phyloP scores from a whole-genome alignment of 2,329 filamentous ascomycete genomes.

The Pseudocercospora pini-densiflorae region DNA sequence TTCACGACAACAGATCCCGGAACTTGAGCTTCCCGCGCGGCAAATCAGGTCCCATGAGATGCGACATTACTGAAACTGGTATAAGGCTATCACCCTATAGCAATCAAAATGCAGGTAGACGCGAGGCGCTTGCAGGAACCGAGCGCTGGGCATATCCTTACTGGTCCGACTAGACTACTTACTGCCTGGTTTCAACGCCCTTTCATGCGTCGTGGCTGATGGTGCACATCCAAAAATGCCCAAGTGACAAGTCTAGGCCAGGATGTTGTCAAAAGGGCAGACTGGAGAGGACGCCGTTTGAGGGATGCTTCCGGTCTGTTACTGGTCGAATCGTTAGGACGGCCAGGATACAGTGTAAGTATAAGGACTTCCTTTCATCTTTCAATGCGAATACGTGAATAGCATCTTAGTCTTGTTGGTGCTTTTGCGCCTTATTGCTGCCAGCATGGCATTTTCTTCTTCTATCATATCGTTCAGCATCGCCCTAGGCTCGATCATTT shows the following conservation, averaged over 20 bases:
- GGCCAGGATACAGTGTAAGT: neutral
- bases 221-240: neutral
- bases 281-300: neutral
- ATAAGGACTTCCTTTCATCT: neutral
- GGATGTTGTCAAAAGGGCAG: neutral
- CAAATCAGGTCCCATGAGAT: neutral
- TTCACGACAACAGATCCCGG: neutral
- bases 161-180: neutral
- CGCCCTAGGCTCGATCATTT: conserved; percentile 4
- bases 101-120: neutral
- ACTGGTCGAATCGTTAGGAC: neutral
- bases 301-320: neutral
- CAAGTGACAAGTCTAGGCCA: neutral
- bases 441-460: neutral
- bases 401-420: neutral
- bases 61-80: neutral
- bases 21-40: neutral
- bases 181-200: neutral
- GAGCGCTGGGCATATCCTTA: neutral
- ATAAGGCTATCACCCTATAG: neutral
- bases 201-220: neutral
- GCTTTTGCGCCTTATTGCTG: neutral
- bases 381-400: neutral
- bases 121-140: neutral
- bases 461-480: conserved; percentile 4